These are phyloP conservation scores for Cyclanthera cordifolia DNA, from an alignment of 306 rosid species.

Conservation along the genomic window DNA sequence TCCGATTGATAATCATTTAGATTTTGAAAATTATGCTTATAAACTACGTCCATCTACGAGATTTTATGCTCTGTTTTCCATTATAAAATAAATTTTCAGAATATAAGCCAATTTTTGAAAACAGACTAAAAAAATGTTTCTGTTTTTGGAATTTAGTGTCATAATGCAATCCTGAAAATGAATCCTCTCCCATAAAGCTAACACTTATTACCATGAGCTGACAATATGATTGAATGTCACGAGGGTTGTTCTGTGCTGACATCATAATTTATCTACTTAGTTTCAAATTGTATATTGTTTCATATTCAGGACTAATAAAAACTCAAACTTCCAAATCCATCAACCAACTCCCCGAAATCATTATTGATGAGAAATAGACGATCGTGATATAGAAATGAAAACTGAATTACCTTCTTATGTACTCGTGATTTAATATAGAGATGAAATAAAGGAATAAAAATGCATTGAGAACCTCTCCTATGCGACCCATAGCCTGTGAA, in stretches of 20 bases:
- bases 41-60: too few species aligned
- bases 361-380: background rate
- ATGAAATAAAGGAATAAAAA: background rate
- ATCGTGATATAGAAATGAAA: background rate
- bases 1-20: too few species aligned
- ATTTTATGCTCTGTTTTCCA: too few species aligned
- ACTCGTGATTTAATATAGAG: background rate
- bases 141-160: background rate
- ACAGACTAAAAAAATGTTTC: too few species aligned
- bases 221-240: background rate
- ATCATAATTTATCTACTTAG: background rate
- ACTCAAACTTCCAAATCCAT: background rate
- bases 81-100: too few species aligned
- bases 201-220: background rate
- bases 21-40: too few species aligned
- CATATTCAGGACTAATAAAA: background rate
- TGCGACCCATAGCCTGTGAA: conserved; percentile 98
- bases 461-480: conserved; percentile 69
- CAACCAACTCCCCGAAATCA: background rate
- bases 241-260: background rate
- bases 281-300: background rate
- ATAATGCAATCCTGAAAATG: background rate
- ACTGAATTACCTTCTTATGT: too few species aligned
- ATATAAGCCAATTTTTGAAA: too few species aligned
- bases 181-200: background rate